These are phyloP conservation scores for Diplodia seriata DNA, from an alignment of 2,329 filamentous ascomycete species.

Conservation along the genomic window DNA sequence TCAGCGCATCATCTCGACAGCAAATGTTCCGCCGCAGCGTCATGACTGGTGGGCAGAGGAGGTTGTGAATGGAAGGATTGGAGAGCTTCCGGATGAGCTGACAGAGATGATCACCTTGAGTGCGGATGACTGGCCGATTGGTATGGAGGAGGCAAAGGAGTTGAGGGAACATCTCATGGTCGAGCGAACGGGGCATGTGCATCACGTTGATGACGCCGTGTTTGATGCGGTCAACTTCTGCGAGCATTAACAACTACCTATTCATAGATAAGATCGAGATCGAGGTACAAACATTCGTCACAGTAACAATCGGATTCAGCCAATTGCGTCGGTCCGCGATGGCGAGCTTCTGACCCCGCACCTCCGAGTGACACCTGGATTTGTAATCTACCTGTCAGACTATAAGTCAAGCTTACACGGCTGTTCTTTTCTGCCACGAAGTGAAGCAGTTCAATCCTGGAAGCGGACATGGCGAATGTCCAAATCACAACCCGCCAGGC, in stretches of 20 bases:
- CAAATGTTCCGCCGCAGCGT: conserved; percentile 60
- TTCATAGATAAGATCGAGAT: too few species aligned
- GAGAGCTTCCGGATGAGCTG: conserved; percentile 35
- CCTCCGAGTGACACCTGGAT: too few species aligned
- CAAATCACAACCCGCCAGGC: conserved; percentile 21
- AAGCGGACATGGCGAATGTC: not conserved
- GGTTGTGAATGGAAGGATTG: conserved; percentile 12
- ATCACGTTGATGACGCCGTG: conserved; percentile 11
- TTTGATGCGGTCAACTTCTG: conserved; percentile 35
- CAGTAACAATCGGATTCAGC: too few species aligned
- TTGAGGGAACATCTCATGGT: conserved; percentile 32
- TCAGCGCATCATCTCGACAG: conserved; percentile 58
- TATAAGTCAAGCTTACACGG: too few species aligned
- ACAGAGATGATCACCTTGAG: conserved; percentile 33
- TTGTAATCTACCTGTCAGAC: too few species aligned
- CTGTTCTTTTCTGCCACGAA: too few species aligned
- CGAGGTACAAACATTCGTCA: too few species aligned
- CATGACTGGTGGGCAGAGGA: conserved; percentile 53
- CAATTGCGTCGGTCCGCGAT: too few species aligned
- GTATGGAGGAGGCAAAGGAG: conserved; percentile 36
- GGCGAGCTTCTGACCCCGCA: too few species aligned
- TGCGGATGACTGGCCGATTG: conserved; percentile 31
- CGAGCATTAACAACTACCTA: conserved; percentile 29
- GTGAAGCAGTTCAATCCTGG: not conserved
- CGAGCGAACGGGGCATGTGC: not conserved